These are phyloP conservation scores for Colletotrichum sp. DNA, from an alignment of 2,329 filamentous ascomycete genomes.

Conservation along the genomic window DNA sequence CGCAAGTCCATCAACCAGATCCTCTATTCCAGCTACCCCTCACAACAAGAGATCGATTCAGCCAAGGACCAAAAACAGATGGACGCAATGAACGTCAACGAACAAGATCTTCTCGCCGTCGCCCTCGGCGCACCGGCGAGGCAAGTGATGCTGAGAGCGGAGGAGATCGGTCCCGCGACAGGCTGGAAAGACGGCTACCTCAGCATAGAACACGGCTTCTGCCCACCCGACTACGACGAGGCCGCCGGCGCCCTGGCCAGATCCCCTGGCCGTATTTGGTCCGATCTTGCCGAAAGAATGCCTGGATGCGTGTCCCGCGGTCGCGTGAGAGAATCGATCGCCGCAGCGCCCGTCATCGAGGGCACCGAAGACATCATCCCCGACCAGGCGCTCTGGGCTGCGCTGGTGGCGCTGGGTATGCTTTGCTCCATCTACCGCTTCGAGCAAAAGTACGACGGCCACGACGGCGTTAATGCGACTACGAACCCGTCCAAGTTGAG, in stretches of 20 bases:
- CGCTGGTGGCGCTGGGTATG: conserved; percentile 55
- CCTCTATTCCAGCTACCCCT: conserved; percentile 48
- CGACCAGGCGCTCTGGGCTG: conserved; percentile 57
- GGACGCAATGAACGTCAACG: conserved; percentile 51
- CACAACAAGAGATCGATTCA: conserved; percentile 40
- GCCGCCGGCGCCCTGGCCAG: conserved; percentile 49
- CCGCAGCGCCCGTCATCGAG: conserved; percentile 51
- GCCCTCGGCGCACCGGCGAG: conserved; percentile 59
- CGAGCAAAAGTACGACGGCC: conserved; percentile 56
- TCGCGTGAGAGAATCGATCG: conserved; percentile 53
- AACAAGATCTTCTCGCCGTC: conserved; percentile 55
- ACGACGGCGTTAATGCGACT: conserved; percentile 47
- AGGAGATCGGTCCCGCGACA: conserved; percentile 53
- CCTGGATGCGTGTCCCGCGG: conserved; percentile 56
- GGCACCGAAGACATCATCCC: conserved; percentile 55
- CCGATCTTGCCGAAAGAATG: conserved; percentile 58
- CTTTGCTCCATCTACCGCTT: conserved; percentile 59
- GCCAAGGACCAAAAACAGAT: conserved; percentile 43
- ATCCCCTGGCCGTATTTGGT: conserved; percentile 57
- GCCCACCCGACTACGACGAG: conserved; percentile 55
- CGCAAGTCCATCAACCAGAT: conserved; percentile 52
- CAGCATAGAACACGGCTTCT: conserved; percentile 56
- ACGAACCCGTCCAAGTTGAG: conserved; percentile 33
- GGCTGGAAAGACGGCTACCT: conserved; percentile 61
- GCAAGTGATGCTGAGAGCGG: conserved; percentile 57